Base-by-base conservation (phyloP, 2,329 filamentous ascomycete genomes). In the Raffaelea deltoideospora region DNA sequence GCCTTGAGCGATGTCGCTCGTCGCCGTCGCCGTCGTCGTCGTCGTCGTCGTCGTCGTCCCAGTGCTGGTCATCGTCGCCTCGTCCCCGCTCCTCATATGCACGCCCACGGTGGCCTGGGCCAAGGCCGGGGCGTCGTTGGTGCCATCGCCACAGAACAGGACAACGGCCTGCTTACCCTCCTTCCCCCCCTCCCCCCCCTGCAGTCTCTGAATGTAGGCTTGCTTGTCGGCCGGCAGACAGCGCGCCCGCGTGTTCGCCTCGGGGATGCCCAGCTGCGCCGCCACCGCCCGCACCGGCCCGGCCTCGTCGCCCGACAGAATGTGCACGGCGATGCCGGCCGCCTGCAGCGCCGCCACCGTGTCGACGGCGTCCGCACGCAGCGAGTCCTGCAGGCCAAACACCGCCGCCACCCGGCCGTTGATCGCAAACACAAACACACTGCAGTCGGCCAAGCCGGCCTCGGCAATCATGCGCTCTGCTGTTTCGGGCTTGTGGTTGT, bases 121-220 rank as follows among this genome's bases (percentile, higher is more conserved):
- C 3, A 88, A 63, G 0, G 82, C 82, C 3, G 72, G 64, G 0
- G 82, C 78, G 48, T 88, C 82, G 51, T 88, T 88, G 13, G 79
- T 85, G 2, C 83, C 83, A 46, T 88, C 82, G 24, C 82, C 82
- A 35, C 71, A 68, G 53, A 88, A 87, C 6, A 86, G 53, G 15
- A 83, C 67, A 1, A 66, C 14, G 7, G 26, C 26, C 26, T 14
- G 26, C 10, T 9, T 7, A 14, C 26, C 7, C 10, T 14, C 10
- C n/a, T n/a, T n/a, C n/a, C n/a, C n/a, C n/a, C n/a, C n/a, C n/a
- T n/a, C n/a, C n/a, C n/a, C n/a, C 13, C 23, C 43, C 7, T 60
- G 51, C 5, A 69, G 55, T 0, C 33, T 31, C 15, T 57, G 48
- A 35, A 69, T 55, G 41, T 69, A 67, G 0, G 43, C 52, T 19